Percentiles rank a stretch among this genome's conserved stretches.
Conservation (phyloP, 2,329 filamentous ascomycete species). For the Monosporascus sp. region DNA sequence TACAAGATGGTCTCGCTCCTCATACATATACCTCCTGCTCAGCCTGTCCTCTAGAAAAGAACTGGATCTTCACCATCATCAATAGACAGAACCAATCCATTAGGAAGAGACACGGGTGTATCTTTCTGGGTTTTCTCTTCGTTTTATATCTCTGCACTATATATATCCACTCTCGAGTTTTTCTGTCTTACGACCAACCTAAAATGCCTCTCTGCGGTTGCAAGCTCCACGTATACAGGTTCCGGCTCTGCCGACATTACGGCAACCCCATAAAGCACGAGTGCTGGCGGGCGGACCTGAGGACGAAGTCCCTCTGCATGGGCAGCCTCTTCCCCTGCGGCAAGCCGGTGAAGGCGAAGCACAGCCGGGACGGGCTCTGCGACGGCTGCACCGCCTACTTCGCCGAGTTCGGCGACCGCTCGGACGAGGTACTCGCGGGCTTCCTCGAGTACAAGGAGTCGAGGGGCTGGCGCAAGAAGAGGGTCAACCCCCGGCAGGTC, state of each 20-base stretch:
- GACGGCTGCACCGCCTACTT: constrained; percentile 14
- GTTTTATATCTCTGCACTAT: not conserved
- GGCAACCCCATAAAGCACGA: constrained; percentile 13
- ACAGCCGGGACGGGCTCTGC: constrained; percentile 10
- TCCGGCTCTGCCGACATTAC: constrained; percentile 15
- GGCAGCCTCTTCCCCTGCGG: constrained; percentile 10
- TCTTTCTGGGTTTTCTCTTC: not conserved
- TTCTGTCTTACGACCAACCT: not conserved
- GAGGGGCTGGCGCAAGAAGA: constrained; percentile 8
- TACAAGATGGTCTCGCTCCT: not conserved
- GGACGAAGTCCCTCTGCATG: constrained; percentile 7
- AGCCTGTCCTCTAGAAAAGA: not conserved
- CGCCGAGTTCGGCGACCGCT: constrained; percentile 10
- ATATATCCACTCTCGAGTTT: not conserved
- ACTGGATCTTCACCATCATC: not conserved
- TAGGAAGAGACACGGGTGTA: not conserved
- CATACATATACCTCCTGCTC: not conserved
- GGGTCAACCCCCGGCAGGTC: constrained; percentile 15
- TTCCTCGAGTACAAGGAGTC: constrained; percentile 21
- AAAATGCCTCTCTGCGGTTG: constrained; percentile 11
- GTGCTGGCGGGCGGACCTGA: constrained; percentile 15
- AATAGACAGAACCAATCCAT: not conserved
- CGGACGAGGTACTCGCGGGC: constrained; percentile 8
- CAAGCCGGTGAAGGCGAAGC: not conserved
- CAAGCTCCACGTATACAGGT: constrained; percentile 10